These are phyloP conservation scores for Metschnikowia bowlesiae DNA, from an alignment of 805 yeast species.

Conservation along the genomic window DNA sequence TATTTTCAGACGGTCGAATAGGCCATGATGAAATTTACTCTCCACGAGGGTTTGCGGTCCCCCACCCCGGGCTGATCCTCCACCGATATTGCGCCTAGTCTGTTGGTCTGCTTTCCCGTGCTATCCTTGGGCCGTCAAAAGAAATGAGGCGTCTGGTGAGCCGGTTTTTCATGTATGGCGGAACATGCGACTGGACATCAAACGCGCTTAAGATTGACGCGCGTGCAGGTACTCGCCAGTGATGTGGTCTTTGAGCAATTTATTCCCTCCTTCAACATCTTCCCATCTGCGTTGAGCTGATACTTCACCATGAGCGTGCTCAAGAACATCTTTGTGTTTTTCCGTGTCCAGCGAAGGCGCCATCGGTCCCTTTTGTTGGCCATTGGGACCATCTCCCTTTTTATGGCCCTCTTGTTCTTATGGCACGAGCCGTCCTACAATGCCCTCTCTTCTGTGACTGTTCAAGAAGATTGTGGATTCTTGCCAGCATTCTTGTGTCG, in stretches of 20 bases:
- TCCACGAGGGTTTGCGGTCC: too few relatives aligned
- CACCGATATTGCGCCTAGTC: too few relatives aligned
- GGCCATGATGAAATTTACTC: too few relatives aligned
- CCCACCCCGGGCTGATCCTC: too few relatives aligned
- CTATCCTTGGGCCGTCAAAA: too few relatives aligned
- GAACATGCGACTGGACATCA: background rate
- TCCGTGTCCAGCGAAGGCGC: conserved; percentile 16
- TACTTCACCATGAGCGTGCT: conserved; percentile 8
- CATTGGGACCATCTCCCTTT: conserved; percentile 5
- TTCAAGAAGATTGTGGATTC: conserved; percentile 5
- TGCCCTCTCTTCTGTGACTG: conserved; percentile 4
- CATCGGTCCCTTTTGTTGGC: conserved; percentile 8
- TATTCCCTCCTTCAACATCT: background rate
- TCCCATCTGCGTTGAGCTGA: background rate
- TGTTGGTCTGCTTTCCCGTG: too few relatives aligned
- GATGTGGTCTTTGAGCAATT: background rate
- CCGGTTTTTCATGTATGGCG: background rate
- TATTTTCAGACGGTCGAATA: too few relatives aligned
- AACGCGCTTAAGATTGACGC: conserved; percentile 8
- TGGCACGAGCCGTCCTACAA: conserved; percentile 7
- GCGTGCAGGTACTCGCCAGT: conserved; percentile 12
- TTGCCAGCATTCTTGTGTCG: conserved; percentile 12
- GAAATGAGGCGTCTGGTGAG: background rate
- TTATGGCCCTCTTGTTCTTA: conserved; percentile 5
- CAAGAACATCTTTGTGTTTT: conserved; percentile 7